A percentile compares a stretch with the other conserved stretches of the same genome.
Conservation (phyloP, 2,329 filamentous ascomycete species). For the Setomelanomma holmii region DNA sequence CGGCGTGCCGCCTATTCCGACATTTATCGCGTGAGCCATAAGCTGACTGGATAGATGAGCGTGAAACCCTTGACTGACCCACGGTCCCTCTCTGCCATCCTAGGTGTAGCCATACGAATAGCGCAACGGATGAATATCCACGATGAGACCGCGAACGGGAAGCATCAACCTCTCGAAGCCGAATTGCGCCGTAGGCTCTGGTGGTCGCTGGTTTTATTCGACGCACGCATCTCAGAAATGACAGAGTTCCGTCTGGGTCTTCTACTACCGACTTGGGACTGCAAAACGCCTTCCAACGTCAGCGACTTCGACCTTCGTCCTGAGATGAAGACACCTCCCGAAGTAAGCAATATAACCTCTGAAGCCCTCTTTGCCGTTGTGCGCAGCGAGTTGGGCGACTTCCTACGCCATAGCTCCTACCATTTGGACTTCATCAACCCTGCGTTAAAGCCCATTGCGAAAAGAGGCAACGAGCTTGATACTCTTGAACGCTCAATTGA, state of each 20-base stretch:
- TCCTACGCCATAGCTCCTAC: constrained; percentile 48
- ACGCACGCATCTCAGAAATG: constrained; percentile 60
- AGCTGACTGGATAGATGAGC: constrained; percentile 57
- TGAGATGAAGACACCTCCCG: constrained; percentile 49
- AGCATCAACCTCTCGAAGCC: constrained; percentile 62
- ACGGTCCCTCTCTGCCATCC: constrained; percentile 61
- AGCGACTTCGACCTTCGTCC: constrained; percentile 57
- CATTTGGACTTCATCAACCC: constrained; percentile 59
- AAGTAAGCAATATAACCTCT: constrained; percentile 56
- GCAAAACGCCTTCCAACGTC: constrained; percentile 59
- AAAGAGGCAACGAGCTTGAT: constrained; percentile 34
- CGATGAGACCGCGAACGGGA: constrained; percentile 60
- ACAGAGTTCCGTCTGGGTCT: constrained; percentile 60
- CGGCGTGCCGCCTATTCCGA: too few species aligned
- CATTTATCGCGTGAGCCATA: too few species aligned
- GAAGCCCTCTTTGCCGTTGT: constrained; percentile 62
- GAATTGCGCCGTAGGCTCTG: constrained; percentile 68
- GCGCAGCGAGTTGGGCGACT: constrained; percentile 56
- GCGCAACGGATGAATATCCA: constrained; percentile 68
- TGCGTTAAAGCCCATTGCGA: constrained; percentile 49
- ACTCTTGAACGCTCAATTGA: constrained; percentile 50
- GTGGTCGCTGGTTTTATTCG: constrained; percentile 67
- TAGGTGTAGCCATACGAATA: constrained; percentile 65
- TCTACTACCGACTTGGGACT: constrained; percentile 57
- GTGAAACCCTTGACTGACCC: constrained; percentile 58